Evolutionary conservation across 176 grass and related monocot species (phyloP).

Genomic region (Eragrostis nindensis): DNA sequence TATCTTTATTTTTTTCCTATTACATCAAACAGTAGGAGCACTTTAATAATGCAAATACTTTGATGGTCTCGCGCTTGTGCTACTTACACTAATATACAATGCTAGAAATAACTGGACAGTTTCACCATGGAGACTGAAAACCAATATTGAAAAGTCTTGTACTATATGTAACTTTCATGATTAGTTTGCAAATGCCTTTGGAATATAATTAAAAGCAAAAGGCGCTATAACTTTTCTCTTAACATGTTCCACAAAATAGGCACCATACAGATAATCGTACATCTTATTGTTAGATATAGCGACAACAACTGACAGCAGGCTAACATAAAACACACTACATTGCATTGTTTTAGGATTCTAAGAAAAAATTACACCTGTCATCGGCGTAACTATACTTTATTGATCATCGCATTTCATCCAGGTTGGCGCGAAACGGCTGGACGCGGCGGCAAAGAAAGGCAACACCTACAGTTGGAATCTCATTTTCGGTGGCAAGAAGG

Average conservation of each 20-base stretch:
- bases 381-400: background rate
- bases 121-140: background rate
- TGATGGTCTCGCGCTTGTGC: background rate
- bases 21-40: background rate
- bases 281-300: background rate
- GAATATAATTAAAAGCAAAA: background rate
- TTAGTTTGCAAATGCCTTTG: background rate
- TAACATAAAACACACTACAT: background rate
- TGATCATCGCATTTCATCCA: slow-evolving; percentile 30
- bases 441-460: slow-evolving; percentile 75
- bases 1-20: background rate
- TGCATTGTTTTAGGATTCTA: background rate
- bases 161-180: background rate
- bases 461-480: slow-evolving; percentile 76
- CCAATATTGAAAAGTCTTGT: background rate
- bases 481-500: slow-evolving; percentile 80
- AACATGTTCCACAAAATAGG: background rate
- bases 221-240: background rate
- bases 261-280: background rate
- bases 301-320: slow-evolving; percentile 2
- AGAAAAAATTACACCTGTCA: background rate
- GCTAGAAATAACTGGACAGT: background rate
- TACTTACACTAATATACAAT: too few relatives aligned
- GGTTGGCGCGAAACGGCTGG: slow-evolving; percentile 83
- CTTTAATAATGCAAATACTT: background rate